These are phyloP conservation scores for Limnomonas spitsbergensis DNA, from an alignment of 139 green algal species.

Conservation along the genomic window DNA sequence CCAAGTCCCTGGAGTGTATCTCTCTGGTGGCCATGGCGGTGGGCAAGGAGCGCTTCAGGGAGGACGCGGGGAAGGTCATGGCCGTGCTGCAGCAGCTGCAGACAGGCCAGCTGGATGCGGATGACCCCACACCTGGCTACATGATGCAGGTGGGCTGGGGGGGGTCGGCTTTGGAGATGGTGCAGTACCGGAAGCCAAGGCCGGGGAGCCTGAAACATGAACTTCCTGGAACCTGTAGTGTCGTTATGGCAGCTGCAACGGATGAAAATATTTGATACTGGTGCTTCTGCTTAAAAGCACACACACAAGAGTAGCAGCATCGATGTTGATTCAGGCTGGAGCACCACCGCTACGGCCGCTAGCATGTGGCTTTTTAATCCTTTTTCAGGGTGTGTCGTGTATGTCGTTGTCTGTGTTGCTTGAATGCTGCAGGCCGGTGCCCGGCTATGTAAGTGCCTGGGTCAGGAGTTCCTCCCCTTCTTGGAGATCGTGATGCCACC, in stretches of 20 bases:
- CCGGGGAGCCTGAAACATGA: too few relatives aligned
- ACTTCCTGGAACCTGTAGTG: too few relatives aligned
- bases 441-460: constrained; percentile 95
- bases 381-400: too few relatives aligned
- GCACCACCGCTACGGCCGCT: too few relatives aligned
- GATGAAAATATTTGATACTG: too few relatives aligned
- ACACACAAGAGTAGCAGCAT: too few relatives aligned
- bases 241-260: too few relatives aligned
- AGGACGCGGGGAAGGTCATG: constrained; percentile 86
- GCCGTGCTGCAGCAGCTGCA: constrained; percentile 77
- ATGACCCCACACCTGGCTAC: constrained; percentile 78
- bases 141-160: constrained; percentile 85
- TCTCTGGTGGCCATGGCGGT: constrained; percentile 97
- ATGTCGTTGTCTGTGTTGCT: background rate
- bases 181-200: too few relatives aligned
- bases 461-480: constrained; percentile 95
- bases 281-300: too few relatives aligned
- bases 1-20: constrained; percentile 96
- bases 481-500: constrained; percentile 89
- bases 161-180: too few relatives aligned
- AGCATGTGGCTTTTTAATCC: too few relatives aligned
- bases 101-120: constrained; percentile 53
- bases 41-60: constrained; percentile 84
- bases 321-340: too few relatives aligned
- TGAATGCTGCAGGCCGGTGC: constrained; percentile 80